These are phyloP conservation scores for Marchantia paleacea DNA, from an alignment of 225 moss, liverwort and hornwort species.

Conservation along the genomic window DNA sequence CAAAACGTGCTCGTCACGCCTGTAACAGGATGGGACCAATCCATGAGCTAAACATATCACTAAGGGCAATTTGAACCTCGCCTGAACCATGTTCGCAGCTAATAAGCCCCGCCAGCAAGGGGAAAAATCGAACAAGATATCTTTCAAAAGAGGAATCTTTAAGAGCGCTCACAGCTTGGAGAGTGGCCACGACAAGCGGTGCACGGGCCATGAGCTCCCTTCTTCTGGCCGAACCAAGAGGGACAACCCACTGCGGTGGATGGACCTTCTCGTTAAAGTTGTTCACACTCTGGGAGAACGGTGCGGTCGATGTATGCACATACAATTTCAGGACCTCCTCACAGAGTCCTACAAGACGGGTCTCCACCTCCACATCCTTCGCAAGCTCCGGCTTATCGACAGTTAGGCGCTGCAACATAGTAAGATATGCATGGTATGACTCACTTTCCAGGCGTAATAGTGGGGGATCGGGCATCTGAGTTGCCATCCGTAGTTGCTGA, in stretches of 20 bases:
- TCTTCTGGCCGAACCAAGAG: slow-evolving; percentile 90
- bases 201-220: slow-evolving; percentile 87
- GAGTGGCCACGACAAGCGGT: slow-evolving; percentile 89
- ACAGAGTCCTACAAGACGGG: slow-evolving; percentile 81
- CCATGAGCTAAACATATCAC: slow-evolving; percentile 99
- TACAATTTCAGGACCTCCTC: slow-evolving; percentile 90
- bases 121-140: slow-evolving; percentile 91
- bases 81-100: slow-evolving; percentile 97
- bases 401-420: slow-evolving; percentile 85
- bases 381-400: slow-evolving; percentile 88
- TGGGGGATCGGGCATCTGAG: slow-evolving; percentile 95
- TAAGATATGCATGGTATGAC: slow-evolving; percentile 93
- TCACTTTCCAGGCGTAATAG: slow-evolving; percentile 88
- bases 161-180: slow-evolving; percentile 89
- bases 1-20: slow-evolving; percentile 41
- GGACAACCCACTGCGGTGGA: slow-evolving; percentile 86
- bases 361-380: slow-evolving; percentile 96
- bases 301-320: slow-evolving; percentile 72
- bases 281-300: slow-evolving; percentile 20
- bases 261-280: slow-evolving; percentile 38
- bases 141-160: slow-evolving; percentile 96
- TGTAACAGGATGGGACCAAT: slow-evolving; percentile 96
- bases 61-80: slow-evolving; percentile 88
- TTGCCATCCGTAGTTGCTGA: slow-evolving; percentile 62
- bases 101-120: slow-evolving; percentile 83